These are phyloP conservation scores for Arabidopsis thaliana DNA, from an alignment of 345 rosid genomes.

Conservation along the genomic window DNA sequence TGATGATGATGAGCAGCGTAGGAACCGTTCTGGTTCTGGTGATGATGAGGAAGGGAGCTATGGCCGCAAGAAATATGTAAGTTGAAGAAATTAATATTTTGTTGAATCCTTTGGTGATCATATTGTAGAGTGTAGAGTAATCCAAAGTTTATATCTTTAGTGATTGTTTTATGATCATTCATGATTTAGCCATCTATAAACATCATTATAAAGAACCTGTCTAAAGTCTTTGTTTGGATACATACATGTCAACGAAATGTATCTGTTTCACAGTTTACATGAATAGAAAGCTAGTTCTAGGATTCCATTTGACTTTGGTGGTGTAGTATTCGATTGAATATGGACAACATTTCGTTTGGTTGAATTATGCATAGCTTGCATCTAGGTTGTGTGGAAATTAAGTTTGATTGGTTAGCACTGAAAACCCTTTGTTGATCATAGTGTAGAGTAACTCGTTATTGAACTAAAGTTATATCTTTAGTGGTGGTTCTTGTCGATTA, in stretches of 20 bases:
- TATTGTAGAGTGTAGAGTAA: not conserved
- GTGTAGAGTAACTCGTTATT: no score
- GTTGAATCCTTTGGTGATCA: not conserved
- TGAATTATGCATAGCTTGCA: no score
- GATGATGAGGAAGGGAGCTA: conserved; percentile 64
- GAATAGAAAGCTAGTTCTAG: not conserved
- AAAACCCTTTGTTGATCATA: no score
- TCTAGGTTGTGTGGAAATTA: no score
- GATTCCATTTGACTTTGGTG: not conserved
- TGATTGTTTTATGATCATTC: not conserved
- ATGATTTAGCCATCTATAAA: not conserved
- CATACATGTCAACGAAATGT: not conserved
- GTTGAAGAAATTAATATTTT: conserved; percentile 20
- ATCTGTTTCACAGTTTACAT: conserved; percentile 2
- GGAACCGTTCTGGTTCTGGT: conserved; percentile 54
- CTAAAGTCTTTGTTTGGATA: not conserved
- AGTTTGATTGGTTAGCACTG: no score
- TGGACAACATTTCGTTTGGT: no score
- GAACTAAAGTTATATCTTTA: no score
- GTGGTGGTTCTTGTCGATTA: no score
- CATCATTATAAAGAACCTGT: not conserved
- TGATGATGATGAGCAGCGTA: conserved; percentile 49
- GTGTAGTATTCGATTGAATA: not conserved
- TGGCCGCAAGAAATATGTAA: conserved; percentile 92
- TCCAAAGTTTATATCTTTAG: no score